Percentiles rank a stretch among this genome's conserved stretches.
phyloP scores from a whole-genome alignment of 2,329 filamentous ascomycete genomes.

The Pseudogymnoascus sp. region DNA sequence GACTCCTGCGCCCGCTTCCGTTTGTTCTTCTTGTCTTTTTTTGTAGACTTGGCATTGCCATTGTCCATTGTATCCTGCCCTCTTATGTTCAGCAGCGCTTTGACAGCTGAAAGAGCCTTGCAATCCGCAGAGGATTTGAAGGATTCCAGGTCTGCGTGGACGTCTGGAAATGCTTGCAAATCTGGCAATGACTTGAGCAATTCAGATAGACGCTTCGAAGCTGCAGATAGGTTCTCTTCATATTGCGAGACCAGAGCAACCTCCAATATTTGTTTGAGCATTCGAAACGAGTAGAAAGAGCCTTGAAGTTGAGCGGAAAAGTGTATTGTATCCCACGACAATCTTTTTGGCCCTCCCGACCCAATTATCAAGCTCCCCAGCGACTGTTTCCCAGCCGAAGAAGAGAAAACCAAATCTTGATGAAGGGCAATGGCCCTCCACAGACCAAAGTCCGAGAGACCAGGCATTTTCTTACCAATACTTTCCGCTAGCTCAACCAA shows the following conservation, averaged over 20 bases:
- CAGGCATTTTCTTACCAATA: conserved; percentile 15
- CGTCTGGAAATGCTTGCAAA: background rate
- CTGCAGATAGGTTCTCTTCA: background rate
- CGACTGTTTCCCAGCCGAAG: conserved; percentile 19
- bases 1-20: background rate
- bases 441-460: conserved; percentile 14
- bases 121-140: background rate
- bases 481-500: conserved; percentile 16
- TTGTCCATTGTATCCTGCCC: background rate
- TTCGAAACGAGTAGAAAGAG: conserved; percentile 28
- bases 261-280: conserved; percentile 26
- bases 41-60: background rate
- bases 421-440: conserved; percentile 25
- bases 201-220: background rate
- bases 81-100: background rate
- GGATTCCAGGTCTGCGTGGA: background rate
- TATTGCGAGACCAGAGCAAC: conserved; percentile 11
- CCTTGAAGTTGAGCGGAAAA: conserved; percentile 27
- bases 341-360: conserved; percentile 9
- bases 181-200: background rate
- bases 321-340: conserved; percentile 29
- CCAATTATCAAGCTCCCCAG: conserved; percentile 10
- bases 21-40: conserved; percentile 5
- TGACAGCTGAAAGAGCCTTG: background rate
- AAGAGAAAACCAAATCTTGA: conserved; percentile 26